Percentiles rank a stretch among this genome's conserved stretches.
Conservation (phyloP, 1,284 basidiomycete species). For the Microbotryum intermedium region DNA sequence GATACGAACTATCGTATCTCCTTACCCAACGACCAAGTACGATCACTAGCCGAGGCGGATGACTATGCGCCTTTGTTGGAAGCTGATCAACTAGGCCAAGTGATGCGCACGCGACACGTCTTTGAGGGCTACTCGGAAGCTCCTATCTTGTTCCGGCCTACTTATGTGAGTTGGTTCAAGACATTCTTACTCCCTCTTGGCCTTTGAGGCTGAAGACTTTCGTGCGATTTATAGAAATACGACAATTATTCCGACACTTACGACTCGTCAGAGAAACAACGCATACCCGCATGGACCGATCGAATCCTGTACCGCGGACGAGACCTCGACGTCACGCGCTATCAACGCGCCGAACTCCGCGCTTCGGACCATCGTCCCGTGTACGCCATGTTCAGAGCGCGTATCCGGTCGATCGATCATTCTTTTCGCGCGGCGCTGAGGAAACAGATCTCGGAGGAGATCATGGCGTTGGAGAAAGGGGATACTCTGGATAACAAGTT, state of each 20-base stretch:
- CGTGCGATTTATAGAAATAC: constrained; percentile 11
- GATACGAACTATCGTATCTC: constrained; percentile 93
- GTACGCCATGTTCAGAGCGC: constrained; percentile 69
- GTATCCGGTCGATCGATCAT: constrained; percentile 68
- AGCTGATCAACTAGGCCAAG: constrained; percentile 64
- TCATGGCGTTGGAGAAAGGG: constrained; percentile 40
- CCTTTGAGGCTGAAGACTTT: too few species aligned
- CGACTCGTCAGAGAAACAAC: constrained; percentile 91
- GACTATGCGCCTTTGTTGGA: constrained; percentile 65
- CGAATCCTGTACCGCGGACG: constrained; percentile 77
- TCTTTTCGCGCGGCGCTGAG: constrained; percentile 62
- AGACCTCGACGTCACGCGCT: constrained; percentile 39
- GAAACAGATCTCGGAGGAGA: constrained; percentile 44
- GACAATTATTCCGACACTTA: constrained; percentile 62
- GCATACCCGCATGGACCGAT: constrained; percentile 97
- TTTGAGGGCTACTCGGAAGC: constrained; percentile 85
- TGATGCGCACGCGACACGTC: constrained; percentile 51
- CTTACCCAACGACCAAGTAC: constrained; percentile 69
- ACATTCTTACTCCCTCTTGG: neutral
- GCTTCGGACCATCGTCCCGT: constrained; percentile 95
- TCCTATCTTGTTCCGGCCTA: constrained; percentile 75
- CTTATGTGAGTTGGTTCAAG: constrained; percentile 40
- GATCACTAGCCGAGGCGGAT: constrained; percentile 53
- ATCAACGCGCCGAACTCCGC: constrained; percentile 62
- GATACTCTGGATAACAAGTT: constrained; percentile 16